These are phyloP conservation scores for Aspergillus sp. DNA, from an alignment of 2,329 filamentous ascomycete species.

Conservation along the genomic window DNA sequence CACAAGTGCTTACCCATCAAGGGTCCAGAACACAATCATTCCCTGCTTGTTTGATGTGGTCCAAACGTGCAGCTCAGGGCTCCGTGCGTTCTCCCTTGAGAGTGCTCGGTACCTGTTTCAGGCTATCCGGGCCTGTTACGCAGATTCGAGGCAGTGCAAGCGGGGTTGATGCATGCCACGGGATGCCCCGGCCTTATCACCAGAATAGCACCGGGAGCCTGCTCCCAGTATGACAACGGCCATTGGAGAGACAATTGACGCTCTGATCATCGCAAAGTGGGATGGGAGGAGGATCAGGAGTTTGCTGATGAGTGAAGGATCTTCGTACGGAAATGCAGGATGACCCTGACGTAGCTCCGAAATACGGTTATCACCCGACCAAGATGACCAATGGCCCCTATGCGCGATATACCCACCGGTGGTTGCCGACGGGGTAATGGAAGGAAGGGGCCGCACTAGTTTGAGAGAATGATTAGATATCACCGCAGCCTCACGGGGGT, in stretches of 20 bases:
- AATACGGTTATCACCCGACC: slow-evolving; percentile 2
- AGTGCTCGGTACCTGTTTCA: slow-evolving; percentile 1
- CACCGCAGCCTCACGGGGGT: neutral
- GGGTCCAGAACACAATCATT: neutral
- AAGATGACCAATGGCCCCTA: neutral
- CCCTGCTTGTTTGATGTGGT: neutral
- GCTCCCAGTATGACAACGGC: neutral
- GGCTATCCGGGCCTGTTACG: neutral
- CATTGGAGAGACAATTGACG: neutral
- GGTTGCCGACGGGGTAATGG: neutral
- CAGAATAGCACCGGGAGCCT: neutral
- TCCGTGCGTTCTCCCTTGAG: neutral
- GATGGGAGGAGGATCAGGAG: neutral
- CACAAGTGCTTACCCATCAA: neutral
- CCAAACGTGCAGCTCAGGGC: neutral
- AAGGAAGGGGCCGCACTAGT: neutral
- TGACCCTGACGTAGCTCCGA: neutral
- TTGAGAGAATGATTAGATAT: neutral
- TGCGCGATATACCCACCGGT: neutral
- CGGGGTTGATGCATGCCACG: neutral
- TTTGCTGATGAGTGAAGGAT: neutral
- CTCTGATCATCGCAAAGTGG: neutral
- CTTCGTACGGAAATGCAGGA: neutral
- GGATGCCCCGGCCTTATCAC: neutral
- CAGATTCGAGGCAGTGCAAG: slow-evolving; percentile 1